Percentiles rank a stretch among this genome's conserved stretches.
These are phyloP conservation scores for Fomitopsis palustris DNA, from an alignment of 1,284 basidiomycete species.

Conservation along the genomic window DNA sequence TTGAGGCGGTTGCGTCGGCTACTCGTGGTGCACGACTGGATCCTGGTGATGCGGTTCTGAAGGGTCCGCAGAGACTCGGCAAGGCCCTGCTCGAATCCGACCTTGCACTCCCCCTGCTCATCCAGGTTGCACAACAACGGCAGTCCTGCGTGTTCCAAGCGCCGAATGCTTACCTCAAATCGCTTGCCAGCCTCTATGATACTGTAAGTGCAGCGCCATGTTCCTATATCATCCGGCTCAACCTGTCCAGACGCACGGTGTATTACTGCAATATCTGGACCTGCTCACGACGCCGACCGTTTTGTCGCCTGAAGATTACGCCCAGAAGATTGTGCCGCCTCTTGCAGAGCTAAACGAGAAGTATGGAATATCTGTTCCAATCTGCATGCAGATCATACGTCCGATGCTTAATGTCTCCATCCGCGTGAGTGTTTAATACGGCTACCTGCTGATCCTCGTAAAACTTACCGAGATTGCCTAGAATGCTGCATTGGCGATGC, in stretches of 20 bases:
- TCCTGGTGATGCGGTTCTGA: constrained; percentile 52
- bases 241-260: constrained; percentile 63
- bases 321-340: constrained; percentile 63
- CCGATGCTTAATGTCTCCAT: constrained; percentile 71
- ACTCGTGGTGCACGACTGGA: constrained; percentile 71
- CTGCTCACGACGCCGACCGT: constrained; percentile 64
- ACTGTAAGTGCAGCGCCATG: constrained; percentile 47
- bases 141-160: constrained; percentile 76
- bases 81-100: constrained; percentile 67
- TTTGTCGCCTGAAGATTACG: constrained; percentile 59
- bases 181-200: constrained; percentile 84
- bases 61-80: constrained; percentile 68
- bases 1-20: constrained; percentile 77
- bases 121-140: constrained; percentile 86
- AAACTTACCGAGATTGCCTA: constrained; percentile 25
- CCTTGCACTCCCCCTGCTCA: constrained; percentile 78
- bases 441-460: constrained; percentile 17
- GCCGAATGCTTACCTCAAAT: constrained; percentile 75
- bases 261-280: constrained; percentile 73
- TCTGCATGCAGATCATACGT: constrained; percentile 90
- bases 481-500: constrained; percentile 54
- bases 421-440: constrained; percentile 41
- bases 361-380: constrained; percentile 77
- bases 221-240: not conserved
- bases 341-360: constrained; percentile 67